A percentile compares a stretch with the other conserved stretches of the same genome.
These are phyloP conservation scores for Blastocrithidia nonstop DNA, from an alignment of 208 protist genomes.

Conservation along the genomic window DNA sequence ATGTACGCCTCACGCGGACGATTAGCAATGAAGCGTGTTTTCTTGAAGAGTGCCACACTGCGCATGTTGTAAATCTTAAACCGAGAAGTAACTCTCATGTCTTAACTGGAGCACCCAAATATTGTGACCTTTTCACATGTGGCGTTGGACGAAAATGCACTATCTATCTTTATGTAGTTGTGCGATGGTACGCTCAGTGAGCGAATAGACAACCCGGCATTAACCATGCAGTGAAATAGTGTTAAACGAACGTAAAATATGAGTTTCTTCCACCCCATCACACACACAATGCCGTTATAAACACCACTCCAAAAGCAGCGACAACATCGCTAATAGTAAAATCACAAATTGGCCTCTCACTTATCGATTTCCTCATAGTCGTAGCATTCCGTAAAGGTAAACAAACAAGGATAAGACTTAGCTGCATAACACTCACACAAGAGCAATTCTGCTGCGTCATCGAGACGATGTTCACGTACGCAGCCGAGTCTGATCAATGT, in stretches of 20 bases:
- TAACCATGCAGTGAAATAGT: background rate
- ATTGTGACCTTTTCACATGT: conserved; percentile 65
- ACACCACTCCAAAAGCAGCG: too few species aligned
- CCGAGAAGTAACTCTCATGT: conserved; percentile 65
- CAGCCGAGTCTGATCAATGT: background rate
- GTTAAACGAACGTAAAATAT: too few species aligned
- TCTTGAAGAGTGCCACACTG: conserved; percentile 36
- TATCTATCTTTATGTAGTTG: conserved; percentile 77
- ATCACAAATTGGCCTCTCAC: too few species aligned
- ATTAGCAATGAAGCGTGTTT: conserved; percentile 72
- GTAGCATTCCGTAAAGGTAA: too few species aligned
- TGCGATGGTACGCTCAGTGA: conserved; percentile 30
- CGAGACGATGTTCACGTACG: background rate
- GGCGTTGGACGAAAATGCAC: conserved; percentile 35
- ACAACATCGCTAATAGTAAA: too few species aligned
- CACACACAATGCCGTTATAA: too few species aligned
- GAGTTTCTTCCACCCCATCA: too few species aligned
- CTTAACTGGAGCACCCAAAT: conserved; percentile 53
- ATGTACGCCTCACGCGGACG: conserved; percentile 46
- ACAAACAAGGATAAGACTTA: too few species aligned
- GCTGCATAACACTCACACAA: too few species aligned
- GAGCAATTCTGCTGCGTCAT: background rate
- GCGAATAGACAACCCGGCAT: background rate
- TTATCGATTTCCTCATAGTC: too few species aligned
- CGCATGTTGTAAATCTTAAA: conserved; percentile 41